Evolutionary conservation across 1,284 basidiomycete species (phyloP), one percentile per base, ranked within the genome.

Genomic region (Athelia sp.): DNA sequence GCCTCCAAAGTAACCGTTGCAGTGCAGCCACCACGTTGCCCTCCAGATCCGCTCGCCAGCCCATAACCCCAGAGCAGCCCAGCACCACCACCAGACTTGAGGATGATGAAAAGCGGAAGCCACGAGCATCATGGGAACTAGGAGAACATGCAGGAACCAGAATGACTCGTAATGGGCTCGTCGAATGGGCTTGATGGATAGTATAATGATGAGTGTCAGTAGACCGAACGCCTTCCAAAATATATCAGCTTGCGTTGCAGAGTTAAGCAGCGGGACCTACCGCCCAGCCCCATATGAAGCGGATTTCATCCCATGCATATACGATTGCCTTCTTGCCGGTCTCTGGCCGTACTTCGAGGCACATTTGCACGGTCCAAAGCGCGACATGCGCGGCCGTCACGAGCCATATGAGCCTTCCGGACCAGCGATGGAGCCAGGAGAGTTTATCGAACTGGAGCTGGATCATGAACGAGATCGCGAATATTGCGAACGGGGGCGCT

Each of bases 371-470:
- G 52, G 81, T 84, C 90, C 90, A 95, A 1, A 89, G 70, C 4
- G 70, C 73, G 35, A 87, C 82, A 63, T 94, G 91, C 1, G 84
- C 62, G 0, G 81, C 70, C 10, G 81, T 81, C 50, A 91, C 69
- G 45, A 83, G 64, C 81, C 85, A 94, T 31, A 93, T 75, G 35
- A 93, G 68, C 49, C 87, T 74, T 2, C 86, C 92, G 3, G 78
- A 72, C 77, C 83, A 87, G 38, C 81, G 79, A 68, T 91, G 90
- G 11, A 90, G 68, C 63, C 80, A 76, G 3, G 79, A 71, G 19
- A 92, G 78, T 58, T 90, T 89, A 70, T 94, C 91, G 57, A 88
- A 86, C 56, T 84, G 79, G 29, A 90, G 65, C 47, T 88, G 81
- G 21, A 82, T 79, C 52, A 87, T 73, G 53, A 79, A 79, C 0